phyloP scores from a whole-genome alignment of 2,329 filamentous ascomycete species.

The Fusarium euwallaceae region DNA sequence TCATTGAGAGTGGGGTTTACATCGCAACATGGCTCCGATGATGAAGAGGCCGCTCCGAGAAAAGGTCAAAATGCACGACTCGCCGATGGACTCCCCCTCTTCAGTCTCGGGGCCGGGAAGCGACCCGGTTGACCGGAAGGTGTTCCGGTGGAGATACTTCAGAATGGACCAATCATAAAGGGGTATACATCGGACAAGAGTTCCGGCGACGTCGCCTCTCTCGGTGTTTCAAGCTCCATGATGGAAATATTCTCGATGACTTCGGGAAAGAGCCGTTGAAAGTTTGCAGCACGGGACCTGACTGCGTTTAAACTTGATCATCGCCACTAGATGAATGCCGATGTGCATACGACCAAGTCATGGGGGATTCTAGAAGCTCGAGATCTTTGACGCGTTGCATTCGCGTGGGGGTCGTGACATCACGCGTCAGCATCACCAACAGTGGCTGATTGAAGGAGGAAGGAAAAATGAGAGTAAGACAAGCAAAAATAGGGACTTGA shows the following conservation, averaged over 20 bases:
- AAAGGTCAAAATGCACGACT: neutral
- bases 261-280: neutral
- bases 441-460: neutral
- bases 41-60: neutral
- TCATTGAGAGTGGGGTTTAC: slow-evolving; percentile 33
- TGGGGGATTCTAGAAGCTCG: neutral
- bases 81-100: neutral
- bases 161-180: neutral
- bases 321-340: neutral
- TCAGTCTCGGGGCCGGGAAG: slow-evolving; percentile 8
- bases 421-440: neutral
- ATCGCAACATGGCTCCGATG: slow-evolving; percentile 30
- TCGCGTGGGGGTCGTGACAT: neutral
- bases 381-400: neutral
- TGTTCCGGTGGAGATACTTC: neutral
- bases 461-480: neutral
- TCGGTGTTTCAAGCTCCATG: neutral
- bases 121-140: slow-evolving; percentile 16
- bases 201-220: neutral
- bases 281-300: neutral
- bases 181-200: neutral
- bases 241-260: neutral
- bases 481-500: neutral
- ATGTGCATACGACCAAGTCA: neutral
- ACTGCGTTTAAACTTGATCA: neutral